Percentiles rank a stretch among this genome's conserved stretches.
Evolutionary conservation across 176 grass and related monocot genomes (phyloP).

Genomic region (Triticum aestivum): DNA sequence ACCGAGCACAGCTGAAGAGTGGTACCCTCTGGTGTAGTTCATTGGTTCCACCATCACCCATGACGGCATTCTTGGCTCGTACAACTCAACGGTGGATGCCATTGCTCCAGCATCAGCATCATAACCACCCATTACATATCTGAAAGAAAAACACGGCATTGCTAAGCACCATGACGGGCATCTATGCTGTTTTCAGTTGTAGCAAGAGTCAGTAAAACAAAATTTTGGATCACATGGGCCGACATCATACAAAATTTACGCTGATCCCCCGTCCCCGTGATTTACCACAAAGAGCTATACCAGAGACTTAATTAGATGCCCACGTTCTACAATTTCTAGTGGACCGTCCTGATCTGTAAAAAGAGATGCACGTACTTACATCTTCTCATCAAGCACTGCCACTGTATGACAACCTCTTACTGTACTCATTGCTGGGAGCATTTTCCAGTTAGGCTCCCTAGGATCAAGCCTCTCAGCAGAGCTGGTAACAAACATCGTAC

Average conservation of each 20-base stretch:
- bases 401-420: constrained; percentile 74
- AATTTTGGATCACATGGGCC: background rate
- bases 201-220: background rate
- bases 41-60: constrained; percentile 67
- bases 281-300: background rate
- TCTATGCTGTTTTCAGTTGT: background rate
- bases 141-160: constrained; percentile 21
- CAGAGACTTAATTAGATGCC: constrained; percentile 33
- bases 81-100: constrained; percentile 56
- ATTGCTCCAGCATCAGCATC: constrained; percentile 41
- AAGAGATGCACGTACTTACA: constrained; percentile 45
- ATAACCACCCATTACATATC: constrained; percentile 76
- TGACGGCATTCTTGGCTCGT: constrained; percentile 60
- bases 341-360: background rate
- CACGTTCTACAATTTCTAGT: background rate
- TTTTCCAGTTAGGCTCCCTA: constrained; percentile 72
- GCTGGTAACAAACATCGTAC: constrained; percentile 35
- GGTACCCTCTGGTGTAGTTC: constrained; percentile 70
- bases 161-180: background rate
- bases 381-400: constrained; percentile 55
- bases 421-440: constrained; percentile 60
- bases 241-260: background rate
- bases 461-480: constrained; percentile 86
- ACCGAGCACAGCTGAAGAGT: constrained; percentile 59
- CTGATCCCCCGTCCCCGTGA: background rate